phyloP scores from a whole-genome alignment of 208 protist genomes.

The Wallacemonas rigidus region DNA sequence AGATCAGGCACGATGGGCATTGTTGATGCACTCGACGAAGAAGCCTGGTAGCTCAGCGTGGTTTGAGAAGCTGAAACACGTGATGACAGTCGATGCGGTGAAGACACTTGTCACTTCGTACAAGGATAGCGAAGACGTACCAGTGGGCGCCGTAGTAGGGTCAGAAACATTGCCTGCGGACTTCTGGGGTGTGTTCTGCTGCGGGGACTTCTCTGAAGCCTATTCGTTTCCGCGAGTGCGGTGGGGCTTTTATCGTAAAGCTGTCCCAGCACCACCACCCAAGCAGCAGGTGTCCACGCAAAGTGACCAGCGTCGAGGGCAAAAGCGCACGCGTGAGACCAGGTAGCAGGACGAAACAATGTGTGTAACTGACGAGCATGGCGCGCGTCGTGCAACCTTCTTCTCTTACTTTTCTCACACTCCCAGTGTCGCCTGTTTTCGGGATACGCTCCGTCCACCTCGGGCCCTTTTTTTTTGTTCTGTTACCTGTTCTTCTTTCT shows the following conservation, averaged over 20 bases:
- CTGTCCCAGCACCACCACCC: not conserved
- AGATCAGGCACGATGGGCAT: conserved; percentile 64
- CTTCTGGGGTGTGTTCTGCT: conserved; percentile 71
- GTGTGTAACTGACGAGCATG: no score
- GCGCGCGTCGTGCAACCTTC: no score
- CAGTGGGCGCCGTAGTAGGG: conserved; percentile 35
- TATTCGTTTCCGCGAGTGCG: conserved; percentile 66
- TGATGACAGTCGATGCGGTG: conserved; percentile 49
- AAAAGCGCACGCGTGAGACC: conserved; percentile 6
- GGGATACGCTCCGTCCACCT: no score
- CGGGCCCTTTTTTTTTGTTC: no score
- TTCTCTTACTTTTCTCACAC: no score
- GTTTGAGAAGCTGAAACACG: conserved; percentile 44
- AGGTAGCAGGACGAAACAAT: not conserved
- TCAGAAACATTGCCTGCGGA: conserved; percentile 36
- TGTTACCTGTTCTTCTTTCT: no score
- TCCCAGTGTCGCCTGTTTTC: no score
- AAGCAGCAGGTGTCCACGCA: not conserved
- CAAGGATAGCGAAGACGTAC: conserved; percentile 39
- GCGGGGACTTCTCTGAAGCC: conserved; percentile 52
- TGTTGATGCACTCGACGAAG: conserved; percentile 60
- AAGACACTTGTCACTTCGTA: conserved; percentile 41
- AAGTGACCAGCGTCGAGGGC: not conserved
- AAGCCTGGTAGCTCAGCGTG: conserved; percentile 30
- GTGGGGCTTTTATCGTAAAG: conserved; percentile 32